Percentiles rank a stretch among this genome's conserved stretches.
phyloP scores from a whole-genome alignment of 352 stramenopile genomes.

The Phytophthora sp. region DNA sequence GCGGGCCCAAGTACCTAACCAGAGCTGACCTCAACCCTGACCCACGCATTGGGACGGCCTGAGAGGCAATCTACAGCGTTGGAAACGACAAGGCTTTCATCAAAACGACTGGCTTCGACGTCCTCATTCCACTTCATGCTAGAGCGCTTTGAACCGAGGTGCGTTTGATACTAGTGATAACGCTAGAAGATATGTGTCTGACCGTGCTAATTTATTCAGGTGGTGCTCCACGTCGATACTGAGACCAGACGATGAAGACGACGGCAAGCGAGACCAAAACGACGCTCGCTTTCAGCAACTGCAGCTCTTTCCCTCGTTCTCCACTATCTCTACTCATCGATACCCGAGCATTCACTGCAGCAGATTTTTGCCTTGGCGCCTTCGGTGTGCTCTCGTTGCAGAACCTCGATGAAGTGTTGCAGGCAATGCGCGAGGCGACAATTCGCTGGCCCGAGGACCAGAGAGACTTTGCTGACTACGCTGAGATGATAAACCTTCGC shows the following conservation, averaged over 20 bases:
- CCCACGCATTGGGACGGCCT: background rate
- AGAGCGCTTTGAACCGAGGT: background rate
- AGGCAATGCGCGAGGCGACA: background rate
- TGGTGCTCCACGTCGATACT: constrained; percentile 1
- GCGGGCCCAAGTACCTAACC: too few relatives aligned
- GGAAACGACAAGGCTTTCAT: background rate
- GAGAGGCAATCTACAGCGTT: background rate
- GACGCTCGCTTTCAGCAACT: background rate
- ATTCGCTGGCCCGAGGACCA: background rate
- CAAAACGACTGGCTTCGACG: background rate
- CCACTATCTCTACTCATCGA: constrained; percentile 4
- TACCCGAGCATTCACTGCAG: constrained; percentile 1
- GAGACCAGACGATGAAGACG: background rate
- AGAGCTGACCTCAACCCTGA: background rate
- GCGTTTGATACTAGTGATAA: too few relatives aligned
- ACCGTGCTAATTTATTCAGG: background rate
- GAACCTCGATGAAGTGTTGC: background rate
- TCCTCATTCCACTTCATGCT: background rate
- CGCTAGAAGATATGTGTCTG: background rate
- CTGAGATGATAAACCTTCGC: background rate
- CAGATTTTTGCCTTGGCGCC: constrained; percentile 10
- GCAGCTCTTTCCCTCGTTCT: constrained; percentile 2
- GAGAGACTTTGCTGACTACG: background rate
- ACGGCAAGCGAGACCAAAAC: background rate
- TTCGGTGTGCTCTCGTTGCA: background rate